Evolutionary conservation across 176 grass and related monocot species (phyloP), one percentile per base, ranked within the genome.

Genomic region (Avena eriantha): DNA sequence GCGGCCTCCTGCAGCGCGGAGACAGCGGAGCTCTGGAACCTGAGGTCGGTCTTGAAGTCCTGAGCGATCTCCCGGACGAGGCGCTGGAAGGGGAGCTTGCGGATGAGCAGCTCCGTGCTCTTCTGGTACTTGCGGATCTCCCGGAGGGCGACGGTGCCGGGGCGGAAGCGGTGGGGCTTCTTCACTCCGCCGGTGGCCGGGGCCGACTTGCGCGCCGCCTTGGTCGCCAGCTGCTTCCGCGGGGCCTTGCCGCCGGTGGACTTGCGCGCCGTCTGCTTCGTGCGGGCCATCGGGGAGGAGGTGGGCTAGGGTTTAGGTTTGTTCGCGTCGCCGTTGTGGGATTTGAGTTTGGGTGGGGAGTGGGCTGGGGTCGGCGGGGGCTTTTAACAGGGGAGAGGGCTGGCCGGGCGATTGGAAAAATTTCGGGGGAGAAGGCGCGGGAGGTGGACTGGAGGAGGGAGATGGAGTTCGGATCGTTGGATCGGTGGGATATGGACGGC

Each of bases 91-190:
- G 39, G 39, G 39, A 41, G 39, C 39, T 41, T 41, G 39, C 39
- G 39, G 39, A 41, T 41, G 39, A 41, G 39, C 39, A 94, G 82
- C 82, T 94, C 90, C 3, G 90, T 94, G 85, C 89, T 94, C 87
- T 94, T 94, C 84, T 94, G 92, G 84, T 94, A 94, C 87, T 91
- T 94, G 87, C 89, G 87, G 81, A 94, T 94, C 92, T 89, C 92
- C 0, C 92, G 70, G n/a, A 94, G 92, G 2, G 90, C 90, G 48
- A 94, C 92, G 84, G 92, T 94, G 49, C 92, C 92, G 0, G 87
- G 87, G 49, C 90, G 82, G 85, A 94, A 94, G 41, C 90, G 93
- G 79, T 94, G 93, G 4, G 93, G 93, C 90, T 92, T 94, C 93
- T 94, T 94, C 72, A 92, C 90, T 0, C 93, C 93, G 43, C 93